Base-by-base conservation (phyloP, 2,329 filamentous ascomycete genomes). In the Penicillium sp. region DNA sequence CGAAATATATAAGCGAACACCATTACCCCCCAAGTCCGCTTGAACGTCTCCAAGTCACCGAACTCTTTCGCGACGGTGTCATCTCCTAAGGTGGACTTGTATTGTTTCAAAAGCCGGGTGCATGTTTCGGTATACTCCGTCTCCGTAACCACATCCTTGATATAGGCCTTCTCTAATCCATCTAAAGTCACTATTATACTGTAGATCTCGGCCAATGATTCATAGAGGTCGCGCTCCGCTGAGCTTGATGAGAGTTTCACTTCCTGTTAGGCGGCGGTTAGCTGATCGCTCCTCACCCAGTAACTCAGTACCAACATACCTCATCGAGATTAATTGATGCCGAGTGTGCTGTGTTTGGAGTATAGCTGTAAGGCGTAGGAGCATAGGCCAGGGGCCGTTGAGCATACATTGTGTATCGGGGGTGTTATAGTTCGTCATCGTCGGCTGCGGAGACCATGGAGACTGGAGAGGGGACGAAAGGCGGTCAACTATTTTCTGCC, bases 131-230 rank as follows among this genome's bases (percentile, higher is more conserved):
- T 96, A 77, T 99, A 99, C 72, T 97, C 94, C 56, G 85, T 85
- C 78, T 98, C 95, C 6, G 91, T 87, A 55, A 99, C 90, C 23
- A 93, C 94, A 83, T 99, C 95, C 74, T 97, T 96, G 45, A 99
- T 86, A 74, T 97, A 99, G 0, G 94, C 96, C 77, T 96, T 97
- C 73, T 99, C 95, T 1, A 99, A 86, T 66, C 96, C 93, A 75
- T 99, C 95, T 3, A 99, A 84, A 0, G 95, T 98, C 64, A 97
- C 87, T 44, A 99, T 94, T 68, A 99, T 98, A 80, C 93, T 97
- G 79, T 98, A 99, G 26, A 99, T 89, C 79, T 99, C 95, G 59
- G 94, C 95, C 15, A 99, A 87, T 1, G 95, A 98, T 74, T 98
- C 95, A 76, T 97, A 92, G 1, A 98, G 84, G 75, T 99, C 93